Evolutionary conservation across 2,329 filamentous ascomycete genomes (phyloP).

Genomic region (Xylariales sp.): DNA sequence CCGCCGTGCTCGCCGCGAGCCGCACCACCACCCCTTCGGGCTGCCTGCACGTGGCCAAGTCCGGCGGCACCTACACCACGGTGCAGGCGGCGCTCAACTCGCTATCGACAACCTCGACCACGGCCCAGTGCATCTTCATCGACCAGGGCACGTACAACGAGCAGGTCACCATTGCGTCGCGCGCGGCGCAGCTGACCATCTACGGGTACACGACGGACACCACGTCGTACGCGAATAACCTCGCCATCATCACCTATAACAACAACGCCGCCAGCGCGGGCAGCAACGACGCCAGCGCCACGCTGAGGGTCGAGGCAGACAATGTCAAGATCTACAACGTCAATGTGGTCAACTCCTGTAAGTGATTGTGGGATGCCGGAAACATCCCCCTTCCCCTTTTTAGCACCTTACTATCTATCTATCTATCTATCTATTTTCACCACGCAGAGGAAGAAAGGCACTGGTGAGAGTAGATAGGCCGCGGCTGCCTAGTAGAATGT

Average conservation of each 20-base stretch:
- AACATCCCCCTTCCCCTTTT: background rate
- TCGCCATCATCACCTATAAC: slow-evolving; percentile 46
- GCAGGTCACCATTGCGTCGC: slow-evolving; percentile 49
- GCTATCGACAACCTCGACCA: slow-evolving; percentile 45
- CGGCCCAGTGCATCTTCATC: slow-evolving; percentile 59
- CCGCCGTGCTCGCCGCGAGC: slow-evolving; percentile 21
- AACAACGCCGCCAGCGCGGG: slow-evolving; percentile 40
- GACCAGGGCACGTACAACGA: slow-evolving; percentile 56
- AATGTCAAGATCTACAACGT: slow-evolving; percentile 61
- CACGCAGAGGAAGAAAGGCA: too few relatives aligned
- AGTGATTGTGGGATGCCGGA: background rate
- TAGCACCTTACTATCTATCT: background rate
- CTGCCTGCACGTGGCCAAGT: slow-evolving; percentile 42
- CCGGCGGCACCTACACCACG: slow-evolving; percentile 28
- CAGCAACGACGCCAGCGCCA: slow-evolving; percentile 49
- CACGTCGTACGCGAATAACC: slow-evolving; percentile 48
- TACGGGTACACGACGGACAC: slow-evolving; percentile 56
- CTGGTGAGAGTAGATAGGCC: too few relatives aligned
- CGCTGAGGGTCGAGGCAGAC: slow-evolving; percentile 37
- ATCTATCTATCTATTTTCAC: background rate
- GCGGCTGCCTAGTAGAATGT: too few relatives aligned
- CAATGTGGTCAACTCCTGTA: slow-evolving; percentile 41
- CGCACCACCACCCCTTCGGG: slow-evolving; percentile 39
- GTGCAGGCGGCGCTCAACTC: slow-evolving; percentile 55
- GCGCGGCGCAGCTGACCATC: slow-evolving; percentile 45